Percentiles rank a stretch among this genome's conserved stretches.
Evolutionary conservation across 305 asterid species (phyloP).

Genomic region (Coffea humblotiana): DNA sequence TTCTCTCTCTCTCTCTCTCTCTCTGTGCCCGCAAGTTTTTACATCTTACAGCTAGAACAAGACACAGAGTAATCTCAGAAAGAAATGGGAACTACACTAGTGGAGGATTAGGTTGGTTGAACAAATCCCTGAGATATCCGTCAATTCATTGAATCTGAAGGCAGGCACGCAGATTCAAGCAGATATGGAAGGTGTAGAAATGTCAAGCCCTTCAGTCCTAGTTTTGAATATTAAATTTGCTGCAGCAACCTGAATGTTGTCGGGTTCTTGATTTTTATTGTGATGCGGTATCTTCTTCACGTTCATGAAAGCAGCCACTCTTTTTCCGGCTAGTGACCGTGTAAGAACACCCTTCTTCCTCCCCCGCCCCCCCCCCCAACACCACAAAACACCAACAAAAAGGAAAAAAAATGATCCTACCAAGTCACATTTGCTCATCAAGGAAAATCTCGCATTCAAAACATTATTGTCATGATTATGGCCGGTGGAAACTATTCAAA

Average conservation of each 20-base stretch:
- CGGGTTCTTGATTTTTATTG: neutral
- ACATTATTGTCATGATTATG: neutral
- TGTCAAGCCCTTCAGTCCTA: neutral
- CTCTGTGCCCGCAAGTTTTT: too few relatives aligned
- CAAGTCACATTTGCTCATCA: too few relatives aligned
- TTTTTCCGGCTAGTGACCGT: neutral
- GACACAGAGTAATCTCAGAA: neutral
- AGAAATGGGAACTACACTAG: neutral
- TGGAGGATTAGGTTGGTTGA: neutral
- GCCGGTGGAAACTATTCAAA: neutral
- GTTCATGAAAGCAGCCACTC: neutral
- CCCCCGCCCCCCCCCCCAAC: too few relatives aligned
- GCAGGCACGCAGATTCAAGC: slow-evolving; percentile 12
- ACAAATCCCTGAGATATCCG: neutral
- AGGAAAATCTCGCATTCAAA: neutral
- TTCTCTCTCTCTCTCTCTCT: too few relatives aligned
- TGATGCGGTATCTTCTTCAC: neutral
- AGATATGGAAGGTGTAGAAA: neutral
- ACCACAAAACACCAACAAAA: too few relatives aligned
- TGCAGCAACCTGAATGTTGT: neutral
- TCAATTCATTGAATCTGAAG: slow-evolving; percentile 31
- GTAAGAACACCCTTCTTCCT: too few relatives aligned
- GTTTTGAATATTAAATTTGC: neutral
- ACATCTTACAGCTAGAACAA: neutral
- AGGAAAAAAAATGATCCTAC: too few relatives aligned